phyloP scores from a whole-genome alignment of 805 yeast genomes.

The Pichia rugopelliculosa region DNA sequence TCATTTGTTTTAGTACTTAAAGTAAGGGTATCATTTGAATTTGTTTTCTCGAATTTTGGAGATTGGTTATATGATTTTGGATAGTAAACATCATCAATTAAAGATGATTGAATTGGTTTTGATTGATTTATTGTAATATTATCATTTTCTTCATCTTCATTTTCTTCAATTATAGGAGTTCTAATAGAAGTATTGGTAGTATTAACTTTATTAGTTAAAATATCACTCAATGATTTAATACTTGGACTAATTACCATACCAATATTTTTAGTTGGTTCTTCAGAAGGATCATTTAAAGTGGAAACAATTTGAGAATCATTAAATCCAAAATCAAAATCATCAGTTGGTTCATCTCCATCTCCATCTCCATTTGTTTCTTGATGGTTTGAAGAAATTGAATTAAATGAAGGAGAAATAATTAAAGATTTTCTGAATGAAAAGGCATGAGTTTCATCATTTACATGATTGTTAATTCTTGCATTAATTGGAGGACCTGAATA shows the following conservation, averaged over 20 bases:
- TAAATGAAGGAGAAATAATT: constrained; percentile 28
- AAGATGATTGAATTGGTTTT: background rate
- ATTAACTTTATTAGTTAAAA: constrained; percentile 23
- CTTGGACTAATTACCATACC: constrained; percentile 32
- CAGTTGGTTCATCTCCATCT: background rate
- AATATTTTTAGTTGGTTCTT: constrained; percentile 25
- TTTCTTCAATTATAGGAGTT: constrained; percentile 9
- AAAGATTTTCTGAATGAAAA: constrained; percentile 27
- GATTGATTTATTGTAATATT: background rate
- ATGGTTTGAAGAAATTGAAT: constrained; percentile 16
- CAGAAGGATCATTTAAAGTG: constrained; percentile 8
- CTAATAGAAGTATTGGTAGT: background rate
- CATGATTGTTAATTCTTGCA: constrained; percentile 10
- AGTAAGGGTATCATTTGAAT: constrained; percentile 18
- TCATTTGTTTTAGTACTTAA: constrained; percentile 4
- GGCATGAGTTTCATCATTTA: constrained; percentile 16
- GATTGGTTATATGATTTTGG: background rate
- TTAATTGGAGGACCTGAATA: constrained; percentile 25
- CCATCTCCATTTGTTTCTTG: background rate
- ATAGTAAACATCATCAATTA: constrained; percentile 5
- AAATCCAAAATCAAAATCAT: constrained; percentile 1
- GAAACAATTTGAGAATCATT: constrained; percentile 1
- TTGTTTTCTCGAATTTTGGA: constrained; percentile 27
- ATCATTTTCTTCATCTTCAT: constrained; percentile 6
- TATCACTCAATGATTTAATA: constrained; percentile 28